Percentiles rank a stretch among this genome's conserved stretches.
Conservation (phyloP, 352 stramenopile species). For the Pythium dissimile region DNA sequence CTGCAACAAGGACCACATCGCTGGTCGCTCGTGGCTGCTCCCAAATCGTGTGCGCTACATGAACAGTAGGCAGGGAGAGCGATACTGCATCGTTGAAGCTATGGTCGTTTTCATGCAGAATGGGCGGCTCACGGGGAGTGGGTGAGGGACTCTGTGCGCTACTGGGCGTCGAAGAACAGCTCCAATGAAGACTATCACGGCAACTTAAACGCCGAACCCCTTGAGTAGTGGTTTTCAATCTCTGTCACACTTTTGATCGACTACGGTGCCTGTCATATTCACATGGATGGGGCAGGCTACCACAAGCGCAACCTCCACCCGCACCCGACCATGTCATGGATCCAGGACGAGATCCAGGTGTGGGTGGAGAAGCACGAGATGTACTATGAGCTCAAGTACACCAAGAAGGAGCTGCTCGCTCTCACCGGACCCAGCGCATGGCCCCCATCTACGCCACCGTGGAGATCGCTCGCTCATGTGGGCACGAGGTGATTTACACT, state of each 20-base stretch:
- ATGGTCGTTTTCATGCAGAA: conserved; percentile 1
- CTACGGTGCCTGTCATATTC: conserved; percentile 2
- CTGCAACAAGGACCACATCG: conserved; percentile 2
- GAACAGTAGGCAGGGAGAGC: not conserved
- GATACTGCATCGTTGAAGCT: conserved; percentile 14
- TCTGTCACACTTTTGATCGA: not conserved
- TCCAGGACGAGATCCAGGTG: conserved; percentile 3
- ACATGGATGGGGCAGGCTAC: conserved; percentile 9
- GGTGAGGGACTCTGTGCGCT: not conserved
- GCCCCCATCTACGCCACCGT: conserved; percentile 3
- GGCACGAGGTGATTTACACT: conserved; percentile 9
- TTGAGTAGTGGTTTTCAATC: conserved; percentile 9
- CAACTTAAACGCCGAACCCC: conserved; percentile 9
- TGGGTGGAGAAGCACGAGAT: conserved; percentile 1
- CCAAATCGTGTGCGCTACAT: not conserved
- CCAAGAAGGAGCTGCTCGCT: conserved; percentile 1
- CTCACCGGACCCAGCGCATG: not conserved
- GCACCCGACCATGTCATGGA: not conserved
- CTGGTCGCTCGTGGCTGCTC: not conserved
- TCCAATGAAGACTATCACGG: conserved; percentile 12
- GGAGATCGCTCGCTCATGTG: not conserved
- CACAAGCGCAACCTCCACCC: conserved; percentile 7
- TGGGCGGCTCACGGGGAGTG: not conserved
- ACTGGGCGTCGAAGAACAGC: not conserved
- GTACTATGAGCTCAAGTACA: not conserved